Conservation (phyloP, 108 stramenopile genomes). For the Skeletonema potamos region DNA sequence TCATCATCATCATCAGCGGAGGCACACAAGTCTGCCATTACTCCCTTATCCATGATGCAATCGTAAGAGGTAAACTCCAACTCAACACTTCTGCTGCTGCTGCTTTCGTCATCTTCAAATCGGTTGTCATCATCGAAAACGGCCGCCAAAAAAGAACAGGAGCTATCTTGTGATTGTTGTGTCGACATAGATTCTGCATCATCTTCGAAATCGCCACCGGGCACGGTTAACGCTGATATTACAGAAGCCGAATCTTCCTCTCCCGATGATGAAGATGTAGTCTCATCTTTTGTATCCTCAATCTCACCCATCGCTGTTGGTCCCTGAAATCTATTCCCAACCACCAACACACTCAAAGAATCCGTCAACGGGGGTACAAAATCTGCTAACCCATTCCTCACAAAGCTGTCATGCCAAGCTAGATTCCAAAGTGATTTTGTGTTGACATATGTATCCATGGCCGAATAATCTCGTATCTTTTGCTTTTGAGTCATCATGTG, state of each 20-base stretch:
- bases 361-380: conserved; percentile 19
- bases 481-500: conserved; percentile 15
- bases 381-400: conserved; percentile 16
- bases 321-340: not conserved
- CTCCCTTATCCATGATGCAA: conserved; percentile 19
- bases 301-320: not conserved
- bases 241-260: not conserved
- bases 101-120: not conserved
- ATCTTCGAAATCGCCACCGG: no score
- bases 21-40: conserved; percentile 3
- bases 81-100: not conserved
- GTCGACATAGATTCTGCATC: not conserved
- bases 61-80: conserved; percentile 4
- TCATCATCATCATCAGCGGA: not conserved
- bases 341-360: conserved; percentile 5
- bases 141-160: conserved; percentile 14
- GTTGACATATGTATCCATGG: conserved; percentile 9
- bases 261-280: not conserved
- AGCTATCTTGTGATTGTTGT: conserved; percentile 5
- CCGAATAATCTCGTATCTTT: conserved; percentile 14
- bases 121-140: not conserved
- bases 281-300: not conserved
- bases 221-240: not conserved
- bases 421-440: conserved; percentile 9
- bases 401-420: conserved; percentile 15